Base-by-base conservation (phyloP, 441 rosid species). In the Erysimum pusillum region DNA sequence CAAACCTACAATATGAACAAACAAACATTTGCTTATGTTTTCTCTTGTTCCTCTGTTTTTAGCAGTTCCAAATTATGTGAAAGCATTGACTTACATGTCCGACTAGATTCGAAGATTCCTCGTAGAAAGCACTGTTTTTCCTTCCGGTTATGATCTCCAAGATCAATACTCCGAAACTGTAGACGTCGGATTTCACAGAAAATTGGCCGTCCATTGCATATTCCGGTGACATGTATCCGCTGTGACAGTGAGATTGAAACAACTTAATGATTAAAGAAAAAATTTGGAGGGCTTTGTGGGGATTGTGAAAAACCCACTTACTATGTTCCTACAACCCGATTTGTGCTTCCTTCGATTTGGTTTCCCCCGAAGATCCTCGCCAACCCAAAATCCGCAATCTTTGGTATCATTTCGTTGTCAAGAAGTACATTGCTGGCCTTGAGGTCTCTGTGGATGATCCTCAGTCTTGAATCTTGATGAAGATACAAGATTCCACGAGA, bases 401-500 rank as follows among this genome's bases (percentile, higher is more conserved):
- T 92, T 0, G 97, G 92, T 7, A 69, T 82, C 89, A 90, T 83
- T 2, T 75, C 70, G 0, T 42, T 76, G 59, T 92, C 96, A 6
- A 92, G 64, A 35, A 92, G 78, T 31, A 88, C 69, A 41, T 90
- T 92, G 63, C 96, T 89, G 0, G 91, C 87, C 64, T 91, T 91
- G 20, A 91, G 74, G 32, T 90, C 93, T 72, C 97, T 83, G 31
- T 88, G 97, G 45, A 92, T 80, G 65, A 90, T 85, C 78, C 84
- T 83, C 9, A 88, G 73, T 75, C 91, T 86, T 0, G 94, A 92
- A 64, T 90, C 97, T 53, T 88, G 88, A 72, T 90, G 98, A 17
- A 90, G 90, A 76, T 90, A 90, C 15, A 92, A 73, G 46, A 90
- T 86, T 52, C 96, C 97, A n/a, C 96, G 86, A n/a, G 90, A 94